A percentile compares a stretch with the other conserved stretches of the same genome.
Conservation (phyloP, 495 filamentous ascomycete species). For the Penicillium coffeae region DNA sequence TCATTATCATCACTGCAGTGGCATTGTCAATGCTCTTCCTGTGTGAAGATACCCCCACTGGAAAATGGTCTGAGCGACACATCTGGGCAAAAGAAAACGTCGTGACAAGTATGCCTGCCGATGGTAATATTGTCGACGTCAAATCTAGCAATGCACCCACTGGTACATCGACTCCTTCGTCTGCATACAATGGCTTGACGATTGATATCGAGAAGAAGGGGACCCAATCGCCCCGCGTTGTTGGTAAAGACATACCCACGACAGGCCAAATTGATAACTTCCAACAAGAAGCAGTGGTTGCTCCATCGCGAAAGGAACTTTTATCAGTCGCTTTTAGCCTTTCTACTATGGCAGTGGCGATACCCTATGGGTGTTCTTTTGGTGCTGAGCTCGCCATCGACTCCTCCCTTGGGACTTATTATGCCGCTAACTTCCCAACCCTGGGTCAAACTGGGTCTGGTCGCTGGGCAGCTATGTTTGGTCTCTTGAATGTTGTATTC, state of each 20-base stretch:
- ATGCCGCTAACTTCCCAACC: constrained; percentile 67
- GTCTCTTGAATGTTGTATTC: constrained; percentile 75
- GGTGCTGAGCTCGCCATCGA: constrained; percentile 85
- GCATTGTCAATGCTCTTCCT: constrained; percentile 67
- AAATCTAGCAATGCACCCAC: constrained; percentile 34
- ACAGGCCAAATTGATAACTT: constrained; percentile 54
- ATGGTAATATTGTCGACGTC: constrained; percentile 56
- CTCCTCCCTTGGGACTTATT: constrained; percentile 75
- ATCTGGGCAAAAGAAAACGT: constrained; percentile 30
- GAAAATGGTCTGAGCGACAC: constrained; percentile 75
- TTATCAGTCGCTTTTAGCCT: constrained; percentile 56
- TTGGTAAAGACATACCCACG: constrained; percentile 50
- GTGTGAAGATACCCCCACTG: constrained; percentile 81
- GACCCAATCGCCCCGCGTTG: constrained; percentile 22
- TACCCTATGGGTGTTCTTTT: constrained; percentile 82
- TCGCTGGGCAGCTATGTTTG: constrained; percentile 86
- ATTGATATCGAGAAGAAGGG: constrained; percentile 39
- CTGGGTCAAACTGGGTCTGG: constrained; percentile 71
- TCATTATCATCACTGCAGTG: constrained; percentile 64
- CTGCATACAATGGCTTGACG: constrained; percentile 41
- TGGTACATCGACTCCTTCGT: constrained; percentile 28
- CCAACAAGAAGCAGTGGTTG: constrained; percentile 55
- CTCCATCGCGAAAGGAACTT: constrained; percentile 60
- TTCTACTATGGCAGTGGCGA: constrained; percentile 62
- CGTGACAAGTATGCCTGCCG: constrained; percentile 16